Base-by-base conservation (phyloP, 257 asterid species). In the Salvia splendens region DNA sequence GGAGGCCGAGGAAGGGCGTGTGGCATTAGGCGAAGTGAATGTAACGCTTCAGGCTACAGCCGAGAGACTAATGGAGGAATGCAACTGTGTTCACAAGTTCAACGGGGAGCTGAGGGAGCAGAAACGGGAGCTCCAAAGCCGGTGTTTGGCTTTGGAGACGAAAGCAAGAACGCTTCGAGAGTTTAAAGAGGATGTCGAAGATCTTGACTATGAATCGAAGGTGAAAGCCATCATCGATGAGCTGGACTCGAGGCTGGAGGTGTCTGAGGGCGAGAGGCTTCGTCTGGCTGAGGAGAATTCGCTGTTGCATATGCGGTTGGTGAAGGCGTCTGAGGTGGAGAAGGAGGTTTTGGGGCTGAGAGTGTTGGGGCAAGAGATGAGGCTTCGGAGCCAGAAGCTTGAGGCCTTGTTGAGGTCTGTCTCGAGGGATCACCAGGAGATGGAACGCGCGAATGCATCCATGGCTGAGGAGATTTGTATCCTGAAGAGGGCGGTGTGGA, bases 31-130 rank as follows among this genome's bases (percentile, higher is more conserved):
- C 61, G 58, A 62, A 75, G 58, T 73, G 69, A 83, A 83, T 30
- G 51, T 64, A 55, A 75, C 56, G 68, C 71, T 83, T 35, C 83
- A 83, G 65, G 72, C 74, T 3, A 77, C 81, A 17, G 67, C 78
- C 15, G 87, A 80, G 71, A 69, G 47, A 16, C 77, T 83, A 17
- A 67, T 77, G 43, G 88, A 80, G 50, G 88, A 83, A 72, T 77
- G 71, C 48, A 61, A 47, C 64, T 77, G 56, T 2, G 58, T 80
- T 14, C 83, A 80, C 10, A 67, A 60, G 15, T 61, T 75, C 47
- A 80, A 70, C n/a, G 71, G 53, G 52, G 85, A 77, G 52, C 68
- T 80, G 16, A 78, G 78, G 71, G 78, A 73, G 47, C 83, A 78
- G 58, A 83, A 71, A 40, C 6, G 48, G 61, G 60, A 73, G 57